These are phyloP conservation scores for Beauveria australis DNA, from an alignment of 2,329 filamentous ascomycete species.

Conservation along the genomic window DNA sequence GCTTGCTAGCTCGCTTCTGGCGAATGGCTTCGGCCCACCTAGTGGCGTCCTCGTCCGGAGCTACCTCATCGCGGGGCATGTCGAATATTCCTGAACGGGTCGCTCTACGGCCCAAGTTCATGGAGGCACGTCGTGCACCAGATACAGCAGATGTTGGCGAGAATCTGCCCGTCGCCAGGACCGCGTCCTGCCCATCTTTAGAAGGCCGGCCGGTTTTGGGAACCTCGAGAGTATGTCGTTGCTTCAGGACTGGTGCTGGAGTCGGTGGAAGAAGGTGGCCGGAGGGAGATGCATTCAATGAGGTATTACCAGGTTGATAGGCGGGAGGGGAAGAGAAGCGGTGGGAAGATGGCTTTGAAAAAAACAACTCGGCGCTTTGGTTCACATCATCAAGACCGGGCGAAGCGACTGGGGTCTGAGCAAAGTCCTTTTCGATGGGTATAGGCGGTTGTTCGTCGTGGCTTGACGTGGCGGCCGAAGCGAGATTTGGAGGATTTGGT, in stretches of 20 bases:
- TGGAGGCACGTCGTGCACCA: constrained; percentile 65
- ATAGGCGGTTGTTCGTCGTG: neutral
- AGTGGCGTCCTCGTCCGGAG: constrained; percentile 81
- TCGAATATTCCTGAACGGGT: constrained; percentile 77
- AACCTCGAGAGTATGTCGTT: constrained; percentile 83
- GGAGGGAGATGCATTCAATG: constrained; percentile 37
- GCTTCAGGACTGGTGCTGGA: constrained; percentile 48
- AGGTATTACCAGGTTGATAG: constrained; percentile 34
- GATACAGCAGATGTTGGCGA: constrained; percentile 56
- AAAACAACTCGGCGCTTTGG: constrained; percentile 13
- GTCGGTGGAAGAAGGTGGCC: constrained; percentile 38
- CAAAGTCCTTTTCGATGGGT: neutral
- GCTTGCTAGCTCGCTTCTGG: constrained; percentile 83
- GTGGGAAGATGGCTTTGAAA: constrained; percentile 5
- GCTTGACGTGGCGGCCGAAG: neutral
- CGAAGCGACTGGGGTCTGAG: neutral
- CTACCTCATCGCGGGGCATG: constrained; percentile 70
- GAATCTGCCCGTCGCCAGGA: constrained; percentile 69
- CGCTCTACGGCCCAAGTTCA: constrained; percentile 69
- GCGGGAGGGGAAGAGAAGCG: constrained; percentile 12
- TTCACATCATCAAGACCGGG: constrained; percentile 22
- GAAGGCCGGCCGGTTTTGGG: constrained; percentile 64
- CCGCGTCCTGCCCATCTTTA: constrained; percentile 61
- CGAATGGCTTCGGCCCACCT: constrained; percentile 90
- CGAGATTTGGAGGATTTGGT: neutral